Percentiles rank a stretch among this genome's conserved stretches.
phyloP scores from a whole-genome alignment of 495 filamentous ascomycete genomes.

The Xylaria castorea region DNA sequence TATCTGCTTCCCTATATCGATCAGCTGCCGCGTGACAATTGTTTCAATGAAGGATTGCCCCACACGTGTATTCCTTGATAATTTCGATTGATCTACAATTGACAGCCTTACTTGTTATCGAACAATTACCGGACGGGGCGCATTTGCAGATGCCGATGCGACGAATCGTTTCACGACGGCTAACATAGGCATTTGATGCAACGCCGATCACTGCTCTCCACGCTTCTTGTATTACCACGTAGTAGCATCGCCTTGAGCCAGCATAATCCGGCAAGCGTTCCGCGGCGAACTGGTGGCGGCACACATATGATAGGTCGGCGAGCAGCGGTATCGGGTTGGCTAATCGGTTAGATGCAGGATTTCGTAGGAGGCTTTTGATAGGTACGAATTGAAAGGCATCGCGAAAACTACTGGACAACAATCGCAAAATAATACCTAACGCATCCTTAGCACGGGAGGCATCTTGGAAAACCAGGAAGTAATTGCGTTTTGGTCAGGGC shows the following conservation, averaged over 20 bases:
- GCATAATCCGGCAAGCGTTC: neutral
- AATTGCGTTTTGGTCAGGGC: neutral
- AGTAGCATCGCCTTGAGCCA: neutral
- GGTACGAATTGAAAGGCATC: neutral
- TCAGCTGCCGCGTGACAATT: neutral
- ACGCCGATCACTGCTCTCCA: slow-evolving; percentile 8
- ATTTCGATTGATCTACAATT: slow-evolving; percentile 13
- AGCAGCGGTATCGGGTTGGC: neutral
- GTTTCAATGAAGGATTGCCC: neutral
- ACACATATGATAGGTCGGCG: neutral
- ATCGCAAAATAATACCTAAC: neutral
- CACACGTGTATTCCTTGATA: neutral
- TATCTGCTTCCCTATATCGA: neutral
- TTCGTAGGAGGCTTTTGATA: neutral
- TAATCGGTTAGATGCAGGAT: neutral
- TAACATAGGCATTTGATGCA: neutral
- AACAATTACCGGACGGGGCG: slow-evolving; percentile 13
- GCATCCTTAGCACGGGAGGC: neutral
- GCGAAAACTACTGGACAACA: neutral
- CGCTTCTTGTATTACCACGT: neutral
- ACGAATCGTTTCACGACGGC: slow-evolving; percentile 13
- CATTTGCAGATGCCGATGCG: slow-evolving; percentile 9
- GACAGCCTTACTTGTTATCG: slow-evolving; percentile 8
- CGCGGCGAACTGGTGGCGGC: slow-evolving; percentile 15
- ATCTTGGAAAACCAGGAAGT: neutral